Evolutionary conservation across 2,329 filamentous ascomycete genomes (phyloP), one percentile per base, ranked within the genome.

Genomic region (Colletotrichum spinosum): DNA sequence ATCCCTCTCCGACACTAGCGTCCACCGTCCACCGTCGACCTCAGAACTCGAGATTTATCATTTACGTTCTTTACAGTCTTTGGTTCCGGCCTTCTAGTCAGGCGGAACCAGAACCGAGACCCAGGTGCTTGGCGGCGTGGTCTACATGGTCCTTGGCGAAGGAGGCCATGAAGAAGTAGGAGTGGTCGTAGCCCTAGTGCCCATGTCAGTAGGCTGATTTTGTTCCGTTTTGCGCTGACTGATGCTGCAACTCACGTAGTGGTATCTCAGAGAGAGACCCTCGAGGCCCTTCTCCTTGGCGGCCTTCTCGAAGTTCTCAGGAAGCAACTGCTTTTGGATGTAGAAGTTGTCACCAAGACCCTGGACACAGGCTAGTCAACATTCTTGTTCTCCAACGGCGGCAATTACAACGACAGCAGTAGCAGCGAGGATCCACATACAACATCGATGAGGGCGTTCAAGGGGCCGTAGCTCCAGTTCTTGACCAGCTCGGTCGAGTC

Each of bases 261-360:
- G 95, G 83, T 95, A 96, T 73, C 95, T 88, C 69, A 98, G 80
- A 58, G 88, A 88, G 68, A 97, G 81, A 9, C 91, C 92, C 65
- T 87, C 81, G 56, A 93, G 84, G 17, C 93, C 93, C 34, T 88
- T 87, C 70, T 91, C 89, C 80, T 92, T 90, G 65, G 90, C 93
- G 11, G 92, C 94, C 72, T 88, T 86, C 70, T 91, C 88, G 57
- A 99, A 89, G 79, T 98, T 98, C 85, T 99, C 96, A 0, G 95
- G 96, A 46, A 98, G 86, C 61, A 99, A 84, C 80, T 99, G 96
- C 51, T 89, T 88, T 78, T 97, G 90, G 83, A 97, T 95, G 83
- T 98, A 98, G 79, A 98, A 99, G 80, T 95, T 93, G 83, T 99
- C 96, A 33, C 88, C 93, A 4, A 94, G 97, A 46, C 96, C 96